Percentiles rank a stretch among this genome's conserved stretches.
Conservation (phyloP, 1,284 basidiomycete species). For the Irpex sp. region DNA sequence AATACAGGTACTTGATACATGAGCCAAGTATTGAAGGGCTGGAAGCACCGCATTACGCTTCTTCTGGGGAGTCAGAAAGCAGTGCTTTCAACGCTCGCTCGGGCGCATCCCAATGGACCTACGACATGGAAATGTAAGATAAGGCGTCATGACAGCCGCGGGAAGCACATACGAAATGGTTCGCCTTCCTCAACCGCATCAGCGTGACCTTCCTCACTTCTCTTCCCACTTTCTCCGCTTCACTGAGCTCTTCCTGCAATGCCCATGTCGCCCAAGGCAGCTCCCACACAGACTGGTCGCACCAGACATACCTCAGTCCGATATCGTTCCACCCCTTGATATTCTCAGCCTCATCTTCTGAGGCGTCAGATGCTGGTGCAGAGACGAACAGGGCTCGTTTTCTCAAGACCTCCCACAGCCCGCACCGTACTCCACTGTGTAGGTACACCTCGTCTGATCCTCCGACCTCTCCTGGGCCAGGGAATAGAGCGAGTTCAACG, state of each 20-base stretch:
- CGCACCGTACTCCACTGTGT: conserved; percentile 11
- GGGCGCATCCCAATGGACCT: conserved; percentile 19
- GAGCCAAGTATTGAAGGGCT: too few species aligned
- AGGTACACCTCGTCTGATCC: conserved; percentile 18
- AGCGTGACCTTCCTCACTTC: conserved; percentile 12
- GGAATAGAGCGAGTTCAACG: conserved; percentile 7
- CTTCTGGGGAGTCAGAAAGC: conserved; percentile 2
- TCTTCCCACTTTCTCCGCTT: conserved; percentile 12
- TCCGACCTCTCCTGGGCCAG: conserved; percentile 14
- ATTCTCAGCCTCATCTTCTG: background rate
- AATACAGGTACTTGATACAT: too few species aligned
- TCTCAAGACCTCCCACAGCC: conserved; percentile 11
- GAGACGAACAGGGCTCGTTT: conserved; percentile 11
- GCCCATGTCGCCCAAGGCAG: conserved; percentile 15
- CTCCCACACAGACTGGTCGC: conserved; percentile 20
- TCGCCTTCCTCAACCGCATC: conserved; percentile 17
- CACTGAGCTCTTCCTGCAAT: conserved; percentile 13
- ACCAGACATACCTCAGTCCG: conserved; percentile 20
- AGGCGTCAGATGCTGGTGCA: background rate
- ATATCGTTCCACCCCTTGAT: conserved; percentile 10
- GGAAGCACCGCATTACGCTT: background rate
- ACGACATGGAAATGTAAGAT: background rate
- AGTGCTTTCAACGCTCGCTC: conserved; percentile 11
- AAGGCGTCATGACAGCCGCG: too few species aligned
- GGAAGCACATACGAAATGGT: conserved; percentile 21